A percentile compares a stretch with the other conserved stretches of the same genome.
Conservation (phyloP, 176 grass and related monocot species). For the Eleusine indica region DNA sequence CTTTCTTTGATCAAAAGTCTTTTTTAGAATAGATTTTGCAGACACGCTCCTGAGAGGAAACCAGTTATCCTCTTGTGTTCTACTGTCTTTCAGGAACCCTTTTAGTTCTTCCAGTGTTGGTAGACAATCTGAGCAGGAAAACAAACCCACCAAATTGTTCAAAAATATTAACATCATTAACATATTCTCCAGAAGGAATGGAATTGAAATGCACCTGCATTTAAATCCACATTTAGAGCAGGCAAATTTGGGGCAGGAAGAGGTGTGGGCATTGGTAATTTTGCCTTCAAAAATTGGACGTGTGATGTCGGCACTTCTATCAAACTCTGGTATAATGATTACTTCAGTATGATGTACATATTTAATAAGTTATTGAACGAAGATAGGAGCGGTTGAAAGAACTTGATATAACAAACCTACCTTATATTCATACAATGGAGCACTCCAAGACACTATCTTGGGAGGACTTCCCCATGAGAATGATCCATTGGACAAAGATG, state of each 20-base stretch:
- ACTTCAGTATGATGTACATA: slow-evolving; percentile 40
- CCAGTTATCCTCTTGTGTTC: slow-evolving; percentile 55
- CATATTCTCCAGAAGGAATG: slow-evolving; percentile 12
- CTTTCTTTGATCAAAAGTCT: slow-evolving; percentile 32
- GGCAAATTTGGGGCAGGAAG: slow-evolving; percentile 60
- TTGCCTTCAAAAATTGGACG: slow-evolving; percentile 63
- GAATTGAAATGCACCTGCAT: slow-evolving; percentile 59
- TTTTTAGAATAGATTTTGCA: slow-evolving; percentile 62
- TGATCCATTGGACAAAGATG: slow-evolving; percentile 59
- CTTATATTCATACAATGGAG: slow-evolving; percentile 78
- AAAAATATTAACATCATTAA: slow-evolving; percentile 32
- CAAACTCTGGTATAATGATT: slow-evolving; percentile 60
- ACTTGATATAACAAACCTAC: slow-evolving; percentile 47
- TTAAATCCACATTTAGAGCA: slow-evolving; percentile 63
- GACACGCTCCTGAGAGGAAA: slow-evolving; percentile 49
- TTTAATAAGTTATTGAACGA: slow-evolving; percentile 25
- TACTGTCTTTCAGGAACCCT: slow-evolving; percentile 47
- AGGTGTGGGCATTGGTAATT: slow-evolving; percentile 53
- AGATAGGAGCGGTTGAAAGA: slow-evolving; percentile 2
- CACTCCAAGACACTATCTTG: slow-evolving; percentile 72
- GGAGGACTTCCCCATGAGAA: slow-evolving; percentile 71
- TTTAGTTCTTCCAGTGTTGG: slow-evolving; percentile 85
- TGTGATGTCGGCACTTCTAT: slow-evolving; percentile 54
- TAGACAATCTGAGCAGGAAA: slow-evolving; percentile 60
- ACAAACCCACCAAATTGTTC: slow-evolving; percentile 8